phyloP scores from a whole-genome alignment of 225 moss, liverwort and hornwort genomes.

The Takakia lepidozioides region DNA sequence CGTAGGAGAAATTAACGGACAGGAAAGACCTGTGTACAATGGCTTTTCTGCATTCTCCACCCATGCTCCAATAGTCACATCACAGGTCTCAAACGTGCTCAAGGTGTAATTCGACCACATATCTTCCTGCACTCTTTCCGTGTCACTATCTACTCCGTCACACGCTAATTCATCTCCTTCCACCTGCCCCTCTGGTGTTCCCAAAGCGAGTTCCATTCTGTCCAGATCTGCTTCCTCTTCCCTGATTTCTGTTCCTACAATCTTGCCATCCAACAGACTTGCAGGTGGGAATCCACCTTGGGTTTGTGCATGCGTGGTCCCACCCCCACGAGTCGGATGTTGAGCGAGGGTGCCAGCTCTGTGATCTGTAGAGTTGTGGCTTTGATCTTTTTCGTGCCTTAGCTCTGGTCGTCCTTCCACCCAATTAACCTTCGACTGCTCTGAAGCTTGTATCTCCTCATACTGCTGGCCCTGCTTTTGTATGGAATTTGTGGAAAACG shows the following conservation, averaged over 20 bases:
- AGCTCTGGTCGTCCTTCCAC: neutral
- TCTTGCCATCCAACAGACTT: neutral
- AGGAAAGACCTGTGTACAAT: neutral
- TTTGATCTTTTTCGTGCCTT: neutral
- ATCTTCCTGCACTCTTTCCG: neutral
- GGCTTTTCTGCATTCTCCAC: neutral
- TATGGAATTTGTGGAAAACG: neutral
- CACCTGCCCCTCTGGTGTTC: neutral
- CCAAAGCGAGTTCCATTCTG: neutral
- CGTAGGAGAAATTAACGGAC: constrained; percentile 3
- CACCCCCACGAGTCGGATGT: neutral
- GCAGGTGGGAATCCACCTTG: neutral
- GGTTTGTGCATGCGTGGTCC: neutral
- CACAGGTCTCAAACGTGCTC: neutral
- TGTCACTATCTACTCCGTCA: too few species aligned
- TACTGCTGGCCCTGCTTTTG: neutral
- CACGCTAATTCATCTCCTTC: neutral
- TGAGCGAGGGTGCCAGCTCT: too few species aligned
- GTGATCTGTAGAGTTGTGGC: neutral
- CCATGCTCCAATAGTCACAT: constrained; percentile 4
- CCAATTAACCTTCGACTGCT: neutral
- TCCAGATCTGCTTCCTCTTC: neutral
- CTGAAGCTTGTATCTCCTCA: neutral
- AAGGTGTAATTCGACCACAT: neutral
- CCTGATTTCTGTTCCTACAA: neutral